Evolutionary conservation across 176 grass and related monocot genomes (phyloP), one percentile per base, ranked within the genome.

Genomic region (Lolium perenne): DNA sequence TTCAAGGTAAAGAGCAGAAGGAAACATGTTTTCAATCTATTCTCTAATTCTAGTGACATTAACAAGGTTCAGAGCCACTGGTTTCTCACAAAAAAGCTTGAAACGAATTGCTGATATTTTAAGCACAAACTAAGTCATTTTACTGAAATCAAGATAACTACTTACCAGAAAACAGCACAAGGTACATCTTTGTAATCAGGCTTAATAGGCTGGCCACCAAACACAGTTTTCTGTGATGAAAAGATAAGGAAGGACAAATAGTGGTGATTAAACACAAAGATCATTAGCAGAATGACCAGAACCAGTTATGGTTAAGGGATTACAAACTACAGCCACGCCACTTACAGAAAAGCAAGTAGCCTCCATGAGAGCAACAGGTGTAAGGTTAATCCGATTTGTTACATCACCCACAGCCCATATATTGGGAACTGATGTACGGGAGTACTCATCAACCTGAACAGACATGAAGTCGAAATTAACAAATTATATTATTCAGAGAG

Each of bases 331-430:
- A 38, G 38, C 17, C 69, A 21, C 70, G 17, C 16, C 23, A 95
- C 97, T 47, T 98, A 98, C 97, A 79, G 97, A 57, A 90, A 98
- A 98, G 46, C 90, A 98, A 74, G 94, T 95, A 84, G 92, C 97
- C 90, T 98, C 97, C 97, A 95, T 98, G 76, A 95, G 92, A 38
- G 97, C 97, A 79, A 98, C 90, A 88, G 94, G 97, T 35, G 97
- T 98, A 21, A 98, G 84, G 88, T 98, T 98, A 80, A 98, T 91
- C 58, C 94, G 90, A 41, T 98, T 98, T 46, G 97, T 98, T 23
- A 95, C 97, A 91, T 98, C 97, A 80, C 97, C 94, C 62, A 98
- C 94, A 84, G 97, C 97, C 97, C 97, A 98, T 91, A 98, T 84
- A 49, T 2, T 98, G 29, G 97, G 90, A 82, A 94, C 88, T 59